A percentile compares a stretch with the other conserved stretches of the same genome.
Evolutionary conservation across 2,329 filamentous ascomycete species (phyloP).

Genomic region (Cyanodermella asteris): DNA sequence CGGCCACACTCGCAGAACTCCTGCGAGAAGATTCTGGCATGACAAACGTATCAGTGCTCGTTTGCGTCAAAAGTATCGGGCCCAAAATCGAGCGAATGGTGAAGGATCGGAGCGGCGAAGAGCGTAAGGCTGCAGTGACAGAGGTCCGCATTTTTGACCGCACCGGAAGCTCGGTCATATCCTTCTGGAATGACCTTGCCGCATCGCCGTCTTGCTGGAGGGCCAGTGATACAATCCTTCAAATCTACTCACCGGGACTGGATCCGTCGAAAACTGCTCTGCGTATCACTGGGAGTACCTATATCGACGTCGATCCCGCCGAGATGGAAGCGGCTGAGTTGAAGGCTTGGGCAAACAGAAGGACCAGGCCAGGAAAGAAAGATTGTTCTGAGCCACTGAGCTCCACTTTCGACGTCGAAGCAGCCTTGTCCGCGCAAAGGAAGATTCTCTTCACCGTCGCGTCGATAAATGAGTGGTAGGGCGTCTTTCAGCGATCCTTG

Average conservation of each 20-base stretch:
- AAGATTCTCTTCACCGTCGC: constrained; percentile 8
- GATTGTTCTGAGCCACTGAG: constrained; percentile 4
- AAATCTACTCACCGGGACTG: constrained; percentile 20
- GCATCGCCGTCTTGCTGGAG: constrained; percentile 16
- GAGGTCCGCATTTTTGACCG: constrained; percentile 27
- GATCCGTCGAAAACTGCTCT: constrained; percentile 14
- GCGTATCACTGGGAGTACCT: constrained; percentile 19
- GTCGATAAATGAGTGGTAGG: constrained; percentile 9
- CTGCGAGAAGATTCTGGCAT: constrained; percentile 24
- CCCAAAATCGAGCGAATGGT: constrained; percentile 18
- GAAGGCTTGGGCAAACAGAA: constrained; percentile 18
- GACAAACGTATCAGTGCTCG: constrained; percentile 21
- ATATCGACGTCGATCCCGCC: constrained; percentile 25
- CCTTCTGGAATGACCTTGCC: constrained; percentile 21
- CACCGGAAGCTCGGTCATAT: constrained; percentile 23
- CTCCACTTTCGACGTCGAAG: constrained; percentile 6
- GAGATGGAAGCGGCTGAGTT: constrained; percentile 24
- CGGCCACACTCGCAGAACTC: constrained; percentile 25
- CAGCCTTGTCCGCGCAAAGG: constrained; percentile 1
- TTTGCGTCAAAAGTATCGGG: constrained; percentile 29
- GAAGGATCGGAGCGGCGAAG: constrained; percentile 1
- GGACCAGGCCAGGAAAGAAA: constrained; percentile 16
- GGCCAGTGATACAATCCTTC: constrained; percentile 19
- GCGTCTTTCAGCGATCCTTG: background rate
- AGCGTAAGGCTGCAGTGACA: background rate